A percentile compares a stretch with the other conserved stretches of the same genome.
These are phyloP conservation scores for Lactarius deliciosus DNA, from an alignment of 768 basidiomycete genomes.

Conservation along the genomic window DNA sequence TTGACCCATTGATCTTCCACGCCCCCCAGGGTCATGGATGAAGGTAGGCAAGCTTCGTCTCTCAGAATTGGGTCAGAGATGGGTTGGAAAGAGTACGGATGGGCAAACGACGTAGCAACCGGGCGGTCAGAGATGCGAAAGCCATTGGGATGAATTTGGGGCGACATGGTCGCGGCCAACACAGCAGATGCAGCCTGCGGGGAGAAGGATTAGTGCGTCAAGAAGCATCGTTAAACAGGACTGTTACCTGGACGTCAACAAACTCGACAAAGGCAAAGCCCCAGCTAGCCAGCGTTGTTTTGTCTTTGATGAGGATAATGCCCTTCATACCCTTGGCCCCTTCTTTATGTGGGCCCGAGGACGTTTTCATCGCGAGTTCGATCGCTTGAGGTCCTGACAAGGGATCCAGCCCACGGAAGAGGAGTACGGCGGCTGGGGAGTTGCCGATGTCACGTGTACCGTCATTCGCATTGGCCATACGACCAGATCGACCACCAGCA, in stretches of 20 bases:
- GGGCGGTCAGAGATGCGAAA: constrained; percentile 89
- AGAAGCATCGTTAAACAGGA: constrained; percentile 7
- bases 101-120: constrained; percentile 90
- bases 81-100: constrained; percentile 86
- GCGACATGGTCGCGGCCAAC: constrained; percentile 83
- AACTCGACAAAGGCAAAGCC: constrained; percentile 96
- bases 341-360: constrained; percentile 73
- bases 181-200: constrained; percentile 79
- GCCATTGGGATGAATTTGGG: constrained; percentile 85
- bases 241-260: constrained; percentile 68
- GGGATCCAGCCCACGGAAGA: constrained; percentile 89
- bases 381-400: constrained; percentile 88
- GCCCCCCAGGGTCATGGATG: constrained; percentile 68
- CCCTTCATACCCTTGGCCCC: constrained; percentile 86
- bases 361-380: constrained; percentile 75
- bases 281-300: constrained; percentile 82
- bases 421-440: constrained; percentile 73
- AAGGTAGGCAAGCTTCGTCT: constrained; percentile 73
- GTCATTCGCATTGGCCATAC: constrained; percentile 75
- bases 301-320: constrained; percentile 87
- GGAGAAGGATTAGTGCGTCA: constrained; percentile 27
- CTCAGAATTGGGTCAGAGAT: constrained; percentile 69
- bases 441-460: constrained; percentile 96
- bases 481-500: constrained; percentile 56
- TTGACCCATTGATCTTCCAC: constrained; percentile 71